Evolutionary conservation across 1,139 yeast genomes (phyloP).

Genomic region (Suhomyces bokatorum): DNA sequence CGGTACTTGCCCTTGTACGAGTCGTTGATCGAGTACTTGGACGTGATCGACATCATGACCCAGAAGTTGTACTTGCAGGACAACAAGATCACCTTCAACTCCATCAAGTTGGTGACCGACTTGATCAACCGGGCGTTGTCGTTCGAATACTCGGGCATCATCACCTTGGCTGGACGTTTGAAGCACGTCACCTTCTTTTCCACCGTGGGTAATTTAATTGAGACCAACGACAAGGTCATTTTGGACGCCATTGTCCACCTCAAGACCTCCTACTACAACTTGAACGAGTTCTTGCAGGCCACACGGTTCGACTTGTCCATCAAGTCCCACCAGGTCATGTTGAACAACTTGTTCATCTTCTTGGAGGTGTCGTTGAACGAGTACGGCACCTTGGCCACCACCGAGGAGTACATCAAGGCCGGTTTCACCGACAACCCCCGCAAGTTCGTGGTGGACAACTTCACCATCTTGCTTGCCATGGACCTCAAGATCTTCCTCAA

Average conservation of each 20-base stretch:
- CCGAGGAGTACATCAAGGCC: slow-evolving; percentile 47
- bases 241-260: slow-evolving; percentile 35
- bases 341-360: slow-evolving; percentile 41
- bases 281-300: slow-evolving; percentile 39
- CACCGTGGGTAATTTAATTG: slow-evolving; percentile 42
- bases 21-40: slow-evolving; percentile 44
- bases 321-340: slow-evolving; percentile 43
- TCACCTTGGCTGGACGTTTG: slow-evolving; percentile 46
- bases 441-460: slow-evolving; percentile 43
- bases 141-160: slow-evolving; percentile 40
- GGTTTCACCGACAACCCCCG: slow-evolving; percentile 50
- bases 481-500: slow-evolving; percentile 54
- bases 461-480: slow-evolving; percentile 45
- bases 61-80: slow-evolving; percentile 46
- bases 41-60: slow-evolving; percentile 44
- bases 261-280: slow-evolving; percentile 37
- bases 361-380: slow-evolving; percentile 47
- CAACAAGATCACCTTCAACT: slow-evolving; percentile 43
- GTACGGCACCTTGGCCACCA: slow-evolving; percentile 47
- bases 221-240: slow-evolving; percentile 39
- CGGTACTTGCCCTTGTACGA: slow-evolving; percentile 43
- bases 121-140: slow-evolving; percentile 45
- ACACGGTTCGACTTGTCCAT: slow-evolving; percentile 43
- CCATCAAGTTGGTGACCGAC: slow-evolving; percentile 50
- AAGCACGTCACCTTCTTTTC: slow-evolving; percentile 48